A percentile compares a stretch with the other conserved stretches of the same genome.
phyloP scores from a whole-genome alignment of 2,329 filamentous ascomycete species.

The Dothideomycetes sp. region DNA sequence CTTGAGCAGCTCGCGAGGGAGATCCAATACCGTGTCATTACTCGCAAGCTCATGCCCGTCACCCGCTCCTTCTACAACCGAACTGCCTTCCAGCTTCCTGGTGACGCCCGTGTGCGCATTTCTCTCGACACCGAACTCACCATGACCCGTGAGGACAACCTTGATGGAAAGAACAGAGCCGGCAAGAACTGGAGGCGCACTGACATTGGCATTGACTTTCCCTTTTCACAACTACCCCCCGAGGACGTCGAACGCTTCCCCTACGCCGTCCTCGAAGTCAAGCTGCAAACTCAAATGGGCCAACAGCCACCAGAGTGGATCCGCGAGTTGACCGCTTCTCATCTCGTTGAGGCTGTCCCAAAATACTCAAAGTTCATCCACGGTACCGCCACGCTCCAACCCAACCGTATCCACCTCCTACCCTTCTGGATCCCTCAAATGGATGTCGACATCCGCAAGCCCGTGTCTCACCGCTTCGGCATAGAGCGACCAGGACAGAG shows the following conservation, averaged over 20 bases:
- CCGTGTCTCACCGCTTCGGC: conserved; percentile 76
- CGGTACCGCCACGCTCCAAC: conserved; percentile 79
- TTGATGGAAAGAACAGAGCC: conserved; percentile 64
- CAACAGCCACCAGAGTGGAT: conserved; percentile 97
- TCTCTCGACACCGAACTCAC: conserved; percentile 93
- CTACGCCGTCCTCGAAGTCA: conserved; percentile 93
- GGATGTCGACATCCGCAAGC: conserved; percentile 94
- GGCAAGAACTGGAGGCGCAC: conserved; percentile 92
- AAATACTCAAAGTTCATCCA: conserved; percentile 99
- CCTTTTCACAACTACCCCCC: conserved; percentile 77
- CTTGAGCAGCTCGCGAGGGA: conserved; percentile 83
- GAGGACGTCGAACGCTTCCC: conserved; percentile 86
- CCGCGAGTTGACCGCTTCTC: conserved; percentile 79
- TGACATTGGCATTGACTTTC: conserved; percentile 95
- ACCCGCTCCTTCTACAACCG: conserved; percentile 97
- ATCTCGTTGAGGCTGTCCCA: conserved; percentile 95
- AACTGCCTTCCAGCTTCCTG: conserved; percentile 93
- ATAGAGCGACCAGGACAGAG: conserved; percentile 72
- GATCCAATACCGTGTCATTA: conserved; percentile 85
- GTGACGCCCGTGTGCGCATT: conserved; percentile 90
- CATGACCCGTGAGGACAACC: conserved; percentile 90
- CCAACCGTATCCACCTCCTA: conserved; percentile 73
- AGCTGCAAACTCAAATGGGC: conserved; percentile 89
- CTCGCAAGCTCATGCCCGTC: conserved; percentile 76
- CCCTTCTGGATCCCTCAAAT: conserved; percentile 99